Base-by-base conservation (phyloP, 441 rosid species). In the Populus hybrid region DNA sequence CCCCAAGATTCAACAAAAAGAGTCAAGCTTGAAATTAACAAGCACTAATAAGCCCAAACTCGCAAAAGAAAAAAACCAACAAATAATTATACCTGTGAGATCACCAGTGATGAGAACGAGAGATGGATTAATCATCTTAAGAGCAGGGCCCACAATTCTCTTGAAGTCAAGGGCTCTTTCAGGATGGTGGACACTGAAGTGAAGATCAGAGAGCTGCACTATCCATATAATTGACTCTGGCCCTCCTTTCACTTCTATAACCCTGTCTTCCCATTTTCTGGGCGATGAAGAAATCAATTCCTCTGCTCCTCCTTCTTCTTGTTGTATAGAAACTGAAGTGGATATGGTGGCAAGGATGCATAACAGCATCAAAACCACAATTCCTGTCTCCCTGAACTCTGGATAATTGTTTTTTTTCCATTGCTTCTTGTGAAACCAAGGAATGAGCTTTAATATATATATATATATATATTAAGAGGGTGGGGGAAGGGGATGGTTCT, bases 151-250 rank as follows among this genome's bases (percentile, higher is more conserved):
- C 20, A 92, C 81, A 30, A 85, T 75, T 66, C 77, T 82, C 72
- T 68, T 86, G 85, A 95, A 95, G 77, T 92, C 92, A 30, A 81
- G 75, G 73, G 98, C 98, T 86, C 98, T 90, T 21, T 89, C 86
- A 53, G 97, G 98, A 32, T 91, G 89, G 85, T 92, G 94, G 75
- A 92, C 95, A 73, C 99, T 93, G 87, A 95, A 95, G 84, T 95
- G 98, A 77, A 93, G 99, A 88, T 95, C 98, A 63, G 99, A 95
- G 21, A 95, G 89, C 86, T 93, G 99, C 81, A 95, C 99, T 63
- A 84, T 90, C 99, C 97, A 93, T 40, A 91, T 81, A 83, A 92
- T 88, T 8, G 89, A 87, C 71, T 91, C 94, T 67, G 94, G 90
- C 16, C 91, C 94, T 73, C 79, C 88, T 79, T 83, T 75, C 36